Evolutionary conservation across 78 protist genomes (phyloP).

Genomic region (Creolimax fragrantissima): DNA sequence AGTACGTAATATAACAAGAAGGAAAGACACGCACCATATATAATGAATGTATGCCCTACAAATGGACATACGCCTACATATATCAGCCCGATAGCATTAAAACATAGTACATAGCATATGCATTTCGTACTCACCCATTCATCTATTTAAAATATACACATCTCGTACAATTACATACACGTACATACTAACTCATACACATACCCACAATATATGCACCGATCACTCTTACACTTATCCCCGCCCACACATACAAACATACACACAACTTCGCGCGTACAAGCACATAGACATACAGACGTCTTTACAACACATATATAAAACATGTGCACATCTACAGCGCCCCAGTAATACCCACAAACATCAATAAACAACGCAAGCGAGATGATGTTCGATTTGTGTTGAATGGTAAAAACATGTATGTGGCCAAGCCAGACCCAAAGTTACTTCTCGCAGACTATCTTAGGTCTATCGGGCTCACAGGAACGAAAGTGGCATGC

Average conservation of each 20-base stretch:
- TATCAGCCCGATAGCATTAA: no score
- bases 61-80: no score
- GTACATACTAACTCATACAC: not conserved
- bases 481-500: conserved; percentile 84
- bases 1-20: no score
- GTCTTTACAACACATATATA: not conserved
- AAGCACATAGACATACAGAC: not conserved
- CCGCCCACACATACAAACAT: not conserved
- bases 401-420: not conserved
- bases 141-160: not conserved
- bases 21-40: no score
- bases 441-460: not conserved
- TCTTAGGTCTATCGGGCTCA: not conserved
- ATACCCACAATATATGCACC: not conserved
- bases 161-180: not conserved
- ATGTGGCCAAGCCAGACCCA: not conserved
- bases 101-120: no score
- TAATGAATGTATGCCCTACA: no score
- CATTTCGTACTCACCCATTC: no score
- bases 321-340: not conserved
- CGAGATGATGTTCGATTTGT: not conserved
- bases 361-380: not conserved
- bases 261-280: not conserved
- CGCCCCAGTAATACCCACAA: not conserved
- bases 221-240: not conserved